Evolutionary conservation across 768 basidiomycete genomes (phyloP), one percentile per base, ranked within the genome.

Genomic region (Mycena polygramma): DNA sequence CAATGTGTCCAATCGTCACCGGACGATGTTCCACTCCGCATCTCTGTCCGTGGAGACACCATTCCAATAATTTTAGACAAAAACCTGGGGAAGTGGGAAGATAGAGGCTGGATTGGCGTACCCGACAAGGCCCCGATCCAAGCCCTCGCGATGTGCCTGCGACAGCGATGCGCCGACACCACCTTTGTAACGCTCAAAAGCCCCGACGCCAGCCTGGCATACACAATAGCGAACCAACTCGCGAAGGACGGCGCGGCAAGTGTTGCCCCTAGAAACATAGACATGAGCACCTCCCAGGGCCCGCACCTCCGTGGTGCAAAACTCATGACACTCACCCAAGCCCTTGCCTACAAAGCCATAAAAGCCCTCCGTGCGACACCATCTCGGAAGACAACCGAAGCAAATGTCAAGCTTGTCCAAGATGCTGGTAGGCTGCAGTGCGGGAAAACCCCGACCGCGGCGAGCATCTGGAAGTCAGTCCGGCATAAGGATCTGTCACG

Each of bases 81-180:
- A 41, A 39, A 52, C 10, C 57, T 70, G 1, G 1, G 20, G 1
- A 41, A 41, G 10, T 69, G 62, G 61, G 68, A 69, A 26, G 62
- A 63, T 20, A 35, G 46, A n/a, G 61, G 61, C 4, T 69, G 61
- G 68, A 30, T 57, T 8, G 68, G 62, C 11, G 54, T 63, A 8
- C 36, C 17, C 11, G 22, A 63, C n/a, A 19, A 20, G 20, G 22
- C 4, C 0, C 52, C 54, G 1, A 35, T 51, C 2, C 53, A 57
- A 36, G 49, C 35, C 5, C 55, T 69, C 6, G 68, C 68, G 0
- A 26, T 46, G 2, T 35, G 48, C 22, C 35, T 69, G 8, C 39
- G 13, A 0, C 13, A 2, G 13, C 52, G 63, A 0, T 2, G 9
- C 9, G 63, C 22, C 0, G 11, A 7, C 2, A 45, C 53, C 22